Base-by-base conservation (phyloP, 1,139 yeast species). In the Kurtzmaniella quercitrusa region DNA sequence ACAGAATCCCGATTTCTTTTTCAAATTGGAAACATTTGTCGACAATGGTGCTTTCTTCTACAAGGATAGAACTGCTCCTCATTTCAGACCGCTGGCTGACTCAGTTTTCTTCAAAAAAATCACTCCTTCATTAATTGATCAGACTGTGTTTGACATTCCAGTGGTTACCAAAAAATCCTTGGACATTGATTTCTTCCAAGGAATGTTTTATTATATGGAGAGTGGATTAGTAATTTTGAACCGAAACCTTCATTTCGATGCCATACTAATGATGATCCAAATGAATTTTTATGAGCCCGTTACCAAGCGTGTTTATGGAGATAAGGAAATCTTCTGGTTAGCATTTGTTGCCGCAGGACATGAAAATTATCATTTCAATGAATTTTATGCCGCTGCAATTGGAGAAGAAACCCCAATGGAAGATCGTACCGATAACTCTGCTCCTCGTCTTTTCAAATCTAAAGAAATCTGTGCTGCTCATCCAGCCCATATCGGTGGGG, bases 391-490 rank as follows among this genome's bases (percentile, higher is more conserved):
- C 7, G 71, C 67, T 7, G 56, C 70, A 2, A 50, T 65, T 36
- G 71, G 71, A 8, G 48, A 45, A 16, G 48, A 52, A 23, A 63
- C 69, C 12, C 61, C 64, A 4, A 46, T 41, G 14, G 41, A 36
- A 20, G 60, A 62, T 14, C 45, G 63, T 40, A 39, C 53, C 8
- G 53, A 59, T 28, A 65, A 65, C 2, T 44, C 51, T 9, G 14
- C 38, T 8, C 43, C 51, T 1, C 53, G 51, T 40, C 40, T 47
- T 14, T 40, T 36, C 15, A 33, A 21, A n/a, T 50, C 65, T 6
- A 48, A 44, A 42, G 78, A 73, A 49, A 35, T 71, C 5, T 71
- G 77, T 45, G 62, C 74, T 4, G 65, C 71, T 12, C 77, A 71
- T 49, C 77, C 78, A 1, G 77, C 71, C 5, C 77, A 72, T 49